Base-by-base conservation (phyloP, 345 rosid genomes). In the Triadica sebifera region DNA sequence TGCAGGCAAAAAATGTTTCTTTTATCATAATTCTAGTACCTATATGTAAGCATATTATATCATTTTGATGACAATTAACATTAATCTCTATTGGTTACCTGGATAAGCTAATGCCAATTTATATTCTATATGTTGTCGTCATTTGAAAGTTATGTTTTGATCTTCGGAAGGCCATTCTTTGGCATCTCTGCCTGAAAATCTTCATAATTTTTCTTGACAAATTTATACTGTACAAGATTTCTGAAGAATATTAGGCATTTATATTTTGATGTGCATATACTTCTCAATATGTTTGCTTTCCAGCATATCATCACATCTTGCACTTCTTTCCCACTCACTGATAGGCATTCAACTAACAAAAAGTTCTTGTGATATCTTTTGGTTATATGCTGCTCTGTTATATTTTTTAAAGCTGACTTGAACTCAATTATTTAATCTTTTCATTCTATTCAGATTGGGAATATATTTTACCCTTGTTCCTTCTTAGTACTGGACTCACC, bases 401-500 rank as follows among this genome's bases (percentile, higher is more conserved):
- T 65, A 69, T 76, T 61, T n/a, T 50, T 71, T 50, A 43, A 71
- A 66, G 55, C 24, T 51, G 19, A 29, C 22, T 49, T 17, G 24
- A 53, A 73, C 49, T 57, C 66, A 8, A 52, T 50, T 13, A n/a
- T 67, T 66, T 65, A 39, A 67, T 7, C 53, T 12, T 16, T 64
- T 55, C 61, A 67, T 66, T 59, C 64, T n/a, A 29, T 80, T 69
- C 75, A 95, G 99, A 93, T 95, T 67, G 92, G 97, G 50, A 93
- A 70, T 82, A 86, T 86, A 75, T 93, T 95, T 76, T 95, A 93
- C 77, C 97, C 96, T 12, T 95, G 99, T 82, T 87, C 98, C 75
- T 95, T 95, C 57, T 74, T 87, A 87, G 99, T 95, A 43, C 76
- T 95, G 90, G 99, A 95, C 81, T 79, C 99, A 12, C 93, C 98